Percentiles rank a stretch among this genome's conserved stretches.
Conservation (phyloP, 202 grass and related monocot species). For the Hordeum pubiflorum region DNA sequence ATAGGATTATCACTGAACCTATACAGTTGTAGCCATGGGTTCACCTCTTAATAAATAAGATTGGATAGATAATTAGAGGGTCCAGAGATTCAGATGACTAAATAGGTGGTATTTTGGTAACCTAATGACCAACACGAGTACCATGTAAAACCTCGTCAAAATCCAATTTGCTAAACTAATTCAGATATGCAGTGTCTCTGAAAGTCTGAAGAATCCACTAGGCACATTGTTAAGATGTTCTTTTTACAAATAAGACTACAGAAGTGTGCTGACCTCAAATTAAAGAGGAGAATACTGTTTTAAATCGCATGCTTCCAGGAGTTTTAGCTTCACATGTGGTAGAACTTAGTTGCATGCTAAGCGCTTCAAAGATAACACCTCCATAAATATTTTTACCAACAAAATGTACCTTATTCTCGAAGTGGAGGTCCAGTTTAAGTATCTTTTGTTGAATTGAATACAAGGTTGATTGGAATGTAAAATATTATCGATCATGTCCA, state of each 20-base stretch:
- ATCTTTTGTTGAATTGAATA: background rate
- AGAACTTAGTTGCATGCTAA: background rate
- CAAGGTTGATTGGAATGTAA: background rate
- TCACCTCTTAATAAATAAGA: slow-evolving; percentile 5
- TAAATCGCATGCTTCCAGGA: background rate
- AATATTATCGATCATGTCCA: background rate
- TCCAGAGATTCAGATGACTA: background rate
- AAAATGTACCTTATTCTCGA: background rate
- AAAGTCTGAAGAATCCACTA: background rate
- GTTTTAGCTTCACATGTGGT: background rate
- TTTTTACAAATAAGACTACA: background rate
- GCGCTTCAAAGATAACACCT: background rate
- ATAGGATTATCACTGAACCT: background rate
- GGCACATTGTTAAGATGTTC: background rate
- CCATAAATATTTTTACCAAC: background rate
- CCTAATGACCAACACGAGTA: background rate
- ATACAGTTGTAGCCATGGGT: background rate
- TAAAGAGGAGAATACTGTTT: background rate
- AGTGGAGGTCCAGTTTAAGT: background rate
- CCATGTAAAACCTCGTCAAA: background rate
- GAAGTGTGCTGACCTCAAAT: background rate
- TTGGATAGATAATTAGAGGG: background rate
- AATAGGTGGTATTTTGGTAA: background rate
- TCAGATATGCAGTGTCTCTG: background rate
- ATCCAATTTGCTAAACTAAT: background rate